Base-by-base conservation (phyloP, 768 basidiomycete genomes). In the Kwoniella newhampshirensis region DNA sequence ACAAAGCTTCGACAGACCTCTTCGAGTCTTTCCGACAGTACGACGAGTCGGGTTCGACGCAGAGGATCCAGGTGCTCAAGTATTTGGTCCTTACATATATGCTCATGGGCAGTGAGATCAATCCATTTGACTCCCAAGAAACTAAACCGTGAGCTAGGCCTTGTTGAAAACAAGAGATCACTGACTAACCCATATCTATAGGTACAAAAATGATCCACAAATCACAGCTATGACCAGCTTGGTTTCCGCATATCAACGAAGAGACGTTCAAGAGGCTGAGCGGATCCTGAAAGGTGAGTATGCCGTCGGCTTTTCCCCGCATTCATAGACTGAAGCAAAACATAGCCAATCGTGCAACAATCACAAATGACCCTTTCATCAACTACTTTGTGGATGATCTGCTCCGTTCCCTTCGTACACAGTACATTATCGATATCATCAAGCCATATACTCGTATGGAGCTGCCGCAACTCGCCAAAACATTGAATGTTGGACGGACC, bases 21-120 rank as follows among this genome's bases (percentile, higher is more conserved):
- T 98, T 98, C 77, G 94, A 98, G 67, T 96, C 93, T 1, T 99
- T 99, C 83, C 84, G 89, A 65, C 96, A 94, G 73, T 99, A 98
- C 74, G 96, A 99, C 66, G 96, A 99, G 75, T 91, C 93, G 12
- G 96, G 96, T 4, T 92, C 91, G 3, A 87, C 91, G 1, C 93
- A 98, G 75, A 82, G 96, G 26, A 96, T 97, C 25, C 94, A 98
- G 80, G 96, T 98, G 2, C 82, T 99, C 59, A 99, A 99, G 78
- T 99, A 99, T 75, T 83, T 99, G 17, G 96, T 99, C 2, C 82
- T 99, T 39, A 91, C 92, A 3, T 92, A 98, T 77, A 97, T 99
- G 94, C 80, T 99, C 56, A 97, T 89, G 47, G 96, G 93, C 32
- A 93, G 90, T 71, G 91, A 96, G 73, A 96, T 99, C 77, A 97